Base-by-base conservation (phyloP, 1,284 basidiomycete genomes). In the Ganoderma sinense region DNA sequence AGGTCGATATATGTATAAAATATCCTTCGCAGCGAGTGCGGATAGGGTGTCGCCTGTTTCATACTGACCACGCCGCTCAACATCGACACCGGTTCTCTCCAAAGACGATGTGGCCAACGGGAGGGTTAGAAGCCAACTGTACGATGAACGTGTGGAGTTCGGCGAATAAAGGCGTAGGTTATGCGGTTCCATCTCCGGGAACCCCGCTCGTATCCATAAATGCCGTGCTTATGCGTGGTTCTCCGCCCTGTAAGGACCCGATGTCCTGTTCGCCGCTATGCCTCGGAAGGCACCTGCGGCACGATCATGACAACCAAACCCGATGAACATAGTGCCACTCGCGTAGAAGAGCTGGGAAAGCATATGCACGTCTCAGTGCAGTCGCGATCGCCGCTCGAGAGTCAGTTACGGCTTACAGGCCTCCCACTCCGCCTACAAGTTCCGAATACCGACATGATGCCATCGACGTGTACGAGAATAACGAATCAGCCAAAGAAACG, bases 201-300 rank as follows among this genome's bases (percentile, higher is more conserved):
- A 56, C 53, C 53, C 53, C 53, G 53, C 53, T 56, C 29, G 31
- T 56, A 20, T 56, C 53, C 29, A 33, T 33, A 56, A 56, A 20
- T 56, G 53, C 53, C 53, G 31, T 31, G 26, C 53, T 31, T 13
- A 29, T 33, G 29, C 29, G 18, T 18, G 53, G 53, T 51, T 51
- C 53, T 56, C 53, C 29, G 14, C 29, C 29, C 53, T 56, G 16
- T 33, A 29, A 56, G 53, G 29, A 56, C 20, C 29, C 29, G 53
- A 56, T 56, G 53, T 33, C 53, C 26, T 31, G 29, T 31, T 56
- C 23, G 11, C 48, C 48, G 48, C 48, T 51, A 51, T 51, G 23
- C 23, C 48, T 51, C n/a, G 48, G 16, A 56, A 26, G 53, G 31
- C 23, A 18, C 53, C 53, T 56, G 23, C 18, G 53, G 31, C 53